These are phyloP conservation scores for Dendrobium nobile DNA, from an alignment of 106 monocot genomes.

Conservation along the genomic window DNA sequence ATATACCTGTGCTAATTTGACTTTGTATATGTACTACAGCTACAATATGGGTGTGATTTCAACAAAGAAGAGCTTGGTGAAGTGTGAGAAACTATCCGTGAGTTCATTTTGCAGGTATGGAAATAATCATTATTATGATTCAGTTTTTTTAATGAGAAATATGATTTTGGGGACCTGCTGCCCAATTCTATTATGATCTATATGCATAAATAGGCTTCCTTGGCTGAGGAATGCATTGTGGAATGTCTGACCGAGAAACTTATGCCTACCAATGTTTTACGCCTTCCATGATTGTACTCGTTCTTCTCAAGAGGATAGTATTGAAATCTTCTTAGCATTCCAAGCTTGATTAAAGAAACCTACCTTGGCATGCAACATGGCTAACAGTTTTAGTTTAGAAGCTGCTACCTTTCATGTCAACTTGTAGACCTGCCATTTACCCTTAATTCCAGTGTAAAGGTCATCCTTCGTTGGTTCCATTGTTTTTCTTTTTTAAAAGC, in stretches of 20 bases:
- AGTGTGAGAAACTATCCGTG: slow-evolving; percentile 71
- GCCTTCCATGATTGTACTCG: neutral
- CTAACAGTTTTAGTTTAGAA: neutral
- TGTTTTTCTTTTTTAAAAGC: neutral
- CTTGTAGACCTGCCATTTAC: neutral
- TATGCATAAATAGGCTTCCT: neutral
- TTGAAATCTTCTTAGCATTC: neutral
- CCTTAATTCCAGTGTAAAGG: neutral
- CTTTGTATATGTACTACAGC: slow-evolving; percentile 26
- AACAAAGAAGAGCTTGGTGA: slow-evolving; percentile 70
- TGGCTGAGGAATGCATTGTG: neutral
- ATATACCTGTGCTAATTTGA: neutral
- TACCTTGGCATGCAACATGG: neutral
- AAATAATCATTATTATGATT: neutral
- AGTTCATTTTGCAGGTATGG: slow-evolving; percentile 84
- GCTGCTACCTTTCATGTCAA: neutral
- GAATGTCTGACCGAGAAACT: neutral
- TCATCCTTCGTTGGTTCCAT: neutral
- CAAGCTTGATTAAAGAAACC: neutral
- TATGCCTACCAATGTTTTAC: neutral
- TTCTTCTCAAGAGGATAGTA: neutral
- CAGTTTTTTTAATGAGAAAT: neutral
- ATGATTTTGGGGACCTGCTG: neutral
- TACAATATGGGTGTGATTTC: slow-evolving; percentile 91
- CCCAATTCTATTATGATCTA: neutral